A percentile compares a stretch with the other conserved stretches of the same genome.
phyloP scores from a whole-genome alignment of 2,329 filamentous ascomycete species.

The Teratosphaeria nubilosa region DNA sequence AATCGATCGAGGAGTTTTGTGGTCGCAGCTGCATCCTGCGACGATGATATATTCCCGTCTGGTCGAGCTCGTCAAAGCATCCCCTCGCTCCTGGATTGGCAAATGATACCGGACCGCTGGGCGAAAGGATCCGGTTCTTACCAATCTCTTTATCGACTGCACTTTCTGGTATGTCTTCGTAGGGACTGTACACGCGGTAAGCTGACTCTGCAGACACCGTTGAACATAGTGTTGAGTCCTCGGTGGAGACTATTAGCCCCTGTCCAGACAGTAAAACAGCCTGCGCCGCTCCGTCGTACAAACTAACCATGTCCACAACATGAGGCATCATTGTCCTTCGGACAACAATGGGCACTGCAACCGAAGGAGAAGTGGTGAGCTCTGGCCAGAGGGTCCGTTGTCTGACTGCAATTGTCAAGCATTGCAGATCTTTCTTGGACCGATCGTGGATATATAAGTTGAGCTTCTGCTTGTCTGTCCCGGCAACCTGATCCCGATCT shows the following conservation, averaged over 20 bases:
- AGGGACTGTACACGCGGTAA: slow-evolving; percentile 16
- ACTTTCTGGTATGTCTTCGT: slow-evolving; percentile 3
- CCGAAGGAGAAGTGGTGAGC: slow-evolving; percentile 2
- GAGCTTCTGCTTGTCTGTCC: slow-evolving; percentile 11
- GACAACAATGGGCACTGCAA: slow-evolving; percentile 17
- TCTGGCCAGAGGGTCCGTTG: slow-evolving; percentile 18
- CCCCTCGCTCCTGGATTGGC: slow-evolving; percentile 12
- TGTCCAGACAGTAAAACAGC: slow-evolving; percentile 15
- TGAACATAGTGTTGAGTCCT: slow-evolving; percentile 12
- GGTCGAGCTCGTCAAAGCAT: slow-evolving; percentile 16
- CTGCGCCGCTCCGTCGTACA: slow-evolving; percentile 8
- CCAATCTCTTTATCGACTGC: slow-evolving; percentile 14
- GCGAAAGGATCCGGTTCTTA: slow-evolving; percentile 17
- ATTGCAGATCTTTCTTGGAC: slow-evolving; percentile 11
- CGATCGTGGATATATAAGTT: slow-evolving; percentile 21
- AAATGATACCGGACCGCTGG: slow-evolving; percentile 5
- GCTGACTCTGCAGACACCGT: slow-evolving; percentile 9
- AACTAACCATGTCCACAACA: slow-evolving; percentile 16
- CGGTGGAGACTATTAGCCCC: slow-evolving; percentile 16
- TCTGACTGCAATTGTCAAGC: slow-evolving; percentile 17
- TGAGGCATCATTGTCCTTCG: neutral
- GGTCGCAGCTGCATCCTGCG: slow-evolving; percentile 19
- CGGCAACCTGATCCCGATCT: neutral
- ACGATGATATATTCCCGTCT: slow-evolving; percentile 18
- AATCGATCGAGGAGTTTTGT: slow-evolving; percentile 9